These are phyloP conservation scores for Rutstroemia sp. DNA, from an alignment of 2,329 filamentous ascomycete genomes.

Conservation along the genomic window DNA sequence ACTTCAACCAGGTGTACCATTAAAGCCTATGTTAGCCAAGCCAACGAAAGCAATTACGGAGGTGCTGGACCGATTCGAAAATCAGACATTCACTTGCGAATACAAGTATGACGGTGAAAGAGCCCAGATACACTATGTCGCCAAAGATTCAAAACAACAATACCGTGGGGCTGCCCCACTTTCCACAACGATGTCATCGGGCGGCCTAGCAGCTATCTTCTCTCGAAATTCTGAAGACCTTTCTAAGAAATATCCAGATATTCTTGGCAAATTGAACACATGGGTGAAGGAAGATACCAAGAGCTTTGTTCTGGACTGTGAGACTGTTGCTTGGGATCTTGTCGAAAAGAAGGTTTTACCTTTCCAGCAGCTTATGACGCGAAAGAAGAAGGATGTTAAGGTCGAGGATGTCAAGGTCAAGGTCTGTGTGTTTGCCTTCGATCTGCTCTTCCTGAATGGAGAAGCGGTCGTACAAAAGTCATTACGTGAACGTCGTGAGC, in stretches of 20 bases:
- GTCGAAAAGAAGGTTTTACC: constrained; percentile 90
- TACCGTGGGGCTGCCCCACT: constrained; percentile 54
- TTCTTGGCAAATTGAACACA: constrained; percentile 74
- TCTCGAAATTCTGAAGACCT: constrained; percentile 95
- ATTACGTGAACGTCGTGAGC: constrained; percentile 73
- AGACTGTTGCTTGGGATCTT: constrained; percentile 96
- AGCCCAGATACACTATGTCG: constrained; percentile 97
- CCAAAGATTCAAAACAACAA: constrained; percentile 66
- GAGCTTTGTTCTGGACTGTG: constrained; percentile 97
- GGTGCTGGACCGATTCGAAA: constrained; percentile 91
- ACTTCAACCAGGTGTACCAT: constrained; percentile 82
- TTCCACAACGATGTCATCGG: constrained; percentile 45
- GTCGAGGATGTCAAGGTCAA: constrained; percentile 92
- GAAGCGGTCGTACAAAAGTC: constrained; percentile 82
- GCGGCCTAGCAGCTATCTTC: constrained; percentile 84
- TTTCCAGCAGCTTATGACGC: constrained; percentile 97
- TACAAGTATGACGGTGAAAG: constrained; percentile 98
- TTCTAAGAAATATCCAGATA: constrained; percentile 96
- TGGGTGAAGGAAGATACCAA: constrained; percentile 89
- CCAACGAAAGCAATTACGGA: constrained; percentile 98
- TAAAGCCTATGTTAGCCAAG: constrained; percentile 98
- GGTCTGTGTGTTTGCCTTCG: constrained; percentile 95
- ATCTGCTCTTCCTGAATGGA: constrained; percentile 87
- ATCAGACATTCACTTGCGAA: constrained; percentile 93
- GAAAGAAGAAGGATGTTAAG: constrained; percentile 96